Base-by-base conservation (phyloP, 352 stramenopile species). In the Aphanomyces invadans region DNA sequence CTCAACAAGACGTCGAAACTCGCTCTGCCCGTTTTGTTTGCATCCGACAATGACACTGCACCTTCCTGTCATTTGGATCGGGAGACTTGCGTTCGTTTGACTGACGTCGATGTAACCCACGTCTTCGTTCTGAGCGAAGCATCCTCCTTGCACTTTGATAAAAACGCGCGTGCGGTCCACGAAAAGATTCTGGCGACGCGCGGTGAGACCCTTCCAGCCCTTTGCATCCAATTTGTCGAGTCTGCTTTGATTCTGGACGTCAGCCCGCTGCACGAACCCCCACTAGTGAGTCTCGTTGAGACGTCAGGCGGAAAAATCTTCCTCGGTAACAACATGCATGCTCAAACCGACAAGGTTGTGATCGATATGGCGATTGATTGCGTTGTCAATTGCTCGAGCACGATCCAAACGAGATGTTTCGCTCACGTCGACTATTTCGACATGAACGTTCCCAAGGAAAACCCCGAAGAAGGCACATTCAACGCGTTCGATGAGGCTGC, bases 361-460 rank as follows among this genome's bases (percentile, higher is more conserved):
- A 23, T 28, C 25, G 33, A 42, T 21, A n/a, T 64, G 21, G 9
- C 23, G 5, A 45, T 64, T 23, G 33, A 52, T 15, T 28, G 32
- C n/a, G 36, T 64, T 28, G 55, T 64, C 32, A 64, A 64, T 23
- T 64, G 55, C 33, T 42, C 55, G 33, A 51, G 32, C 21, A 51
- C 55, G 11, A 39, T 31, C 11, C 55, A 64, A 21, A 38, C 49
- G n/a, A 64, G 46, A 28, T 25, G 25, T 4, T 52, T 64, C 55
- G 11, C 12, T 10, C 21, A 49, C 28, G 55, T 64, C 32, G 55
- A 64, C 11, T 64, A 64, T 38, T 64, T 52, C 17, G 55, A 64
- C 36, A 5, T 64, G 9, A 51, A 10, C 4, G 55, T 64, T 10
- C 38, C 55, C 17, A 45, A 23, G n/a, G 55, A 64, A 21, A 46